Evolutionary conservation across 768 basidiomycete species (phyloP).

Genomic region (Galerina marginata): DNA sequence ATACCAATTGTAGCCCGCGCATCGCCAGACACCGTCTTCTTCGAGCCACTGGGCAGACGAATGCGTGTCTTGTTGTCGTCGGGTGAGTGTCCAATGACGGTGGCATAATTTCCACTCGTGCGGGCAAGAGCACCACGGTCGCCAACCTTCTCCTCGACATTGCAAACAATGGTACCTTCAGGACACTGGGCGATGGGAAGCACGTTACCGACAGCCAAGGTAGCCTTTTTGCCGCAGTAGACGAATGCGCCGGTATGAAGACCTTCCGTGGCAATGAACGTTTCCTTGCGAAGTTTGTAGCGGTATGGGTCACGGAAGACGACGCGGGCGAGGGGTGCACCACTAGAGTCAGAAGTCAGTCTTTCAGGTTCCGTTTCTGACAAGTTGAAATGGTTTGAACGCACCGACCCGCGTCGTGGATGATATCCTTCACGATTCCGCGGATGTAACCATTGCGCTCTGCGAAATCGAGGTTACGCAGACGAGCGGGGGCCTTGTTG

Average conservation of each 20-base stretch:
- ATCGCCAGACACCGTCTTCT: slow-evolving; percentile 89
- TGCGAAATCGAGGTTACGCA: slow-evolving; percentile 95
- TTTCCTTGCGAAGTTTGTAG: slow-evolving; percentile 98
- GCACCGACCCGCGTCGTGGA: slow-evolving; percentile 98
- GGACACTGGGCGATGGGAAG: slow-evolving; percentile 94
- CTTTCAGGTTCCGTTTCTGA: not conserved
- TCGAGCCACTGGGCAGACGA: slow-evolving; percentile 91
- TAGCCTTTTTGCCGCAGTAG: slow-evolving; percentile 98
- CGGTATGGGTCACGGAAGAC: slow-evolving; percentile 99
- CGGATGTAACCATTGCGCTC: slow-evolving; percentile 98
- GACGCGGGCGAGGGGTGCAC: slow-evolving; percentile 97
- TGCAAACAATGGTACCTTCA: slow-evolving; percentile 99
- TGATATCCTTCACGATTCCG: slow-evolving; percentile 98
- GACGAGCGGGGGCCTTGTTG: slow-evolving; percentile 90
- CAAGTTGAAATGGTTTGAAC: slow-evolving; percentile 30
- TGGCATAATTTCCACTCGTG: slow-evolving; percentile 99
- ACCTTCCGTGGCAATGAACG: slow-evolving; percentile 98
- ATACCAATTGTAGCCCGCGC: slow-evolving; percentile 95
- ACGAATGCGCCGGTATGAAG: slow-evolving; percentile 99
- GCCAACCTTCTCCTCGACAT: slow-evolving; percentile 97
- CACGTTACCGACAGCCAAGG: slow-evolving; percentile 95
- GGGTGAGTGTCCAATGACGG: slow-evolving; percentile 95
- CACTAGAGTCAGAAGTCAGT: slow-evolving; percentile 49
- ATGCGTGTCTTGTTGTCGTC: slow-evolving; percentile 96
- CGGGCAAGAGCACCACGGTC: slow-evolving; percentile 97